Conservation (phyloP, 139 green algal genomes). For the Pycnococcus provasolii region DNA sequence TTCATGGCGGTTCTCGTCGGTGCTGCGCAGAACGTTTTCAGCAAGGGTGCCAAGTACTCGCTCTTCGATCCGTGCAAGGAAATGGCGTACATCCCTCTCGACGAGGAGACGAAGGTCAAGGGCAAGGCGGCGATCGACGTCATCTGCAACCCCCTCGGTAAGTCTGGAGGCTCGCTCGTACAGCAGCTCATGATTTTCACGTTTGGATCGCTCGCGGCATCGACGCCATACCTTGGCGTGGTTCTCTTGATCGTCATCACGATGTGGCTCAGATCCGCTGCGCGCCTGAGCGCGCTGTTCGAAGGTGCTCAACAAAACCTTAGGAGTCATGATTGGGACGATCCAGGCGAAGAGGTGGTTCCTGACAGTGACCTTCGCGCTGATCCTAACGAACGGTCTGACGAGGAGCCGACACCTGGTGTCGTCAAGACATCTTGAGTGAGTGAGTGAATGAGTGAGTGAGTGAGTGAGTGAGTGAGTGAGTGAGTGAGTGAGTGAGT, state of each 20-base stretch:
- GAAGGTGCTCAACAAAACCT: too few relatives aligned
- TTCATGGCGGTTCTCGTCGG: conserved; percentile 91
- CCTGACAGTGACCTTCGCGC: conserved; percentile 25
- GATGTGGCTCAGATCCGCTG: conserved; percentile 53
- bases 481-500: too few relatives aligned
- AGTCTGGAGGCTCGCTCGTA: conserved; percentile 95
- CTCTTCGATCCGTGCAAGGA: conserved; percentile 99
- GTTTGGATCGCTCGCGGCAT: conserved; percentile 91
- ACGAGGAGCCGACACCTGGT: too few relatives aligned
- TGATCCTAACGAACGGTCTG: too few relatives aligned
- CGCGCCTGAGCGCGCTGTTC: too few relatives aligned
- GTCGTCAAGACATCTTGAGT: too few relatives aligned
- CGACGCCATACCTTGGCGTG: conserved; percentile 86
- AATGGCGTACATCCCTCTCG: conserved; percentile 98
- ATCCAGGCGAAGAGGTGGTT: too few relatives aligned
- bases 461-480: too few relatives aligned
- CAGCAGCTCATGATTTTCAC: conserved; percentile 95
- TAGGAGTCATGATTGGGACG: too few relatives aligned
- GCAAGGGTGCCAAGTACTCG: conserved; percentile 93
- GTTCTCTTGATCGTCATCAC: conserved; percentile 79
- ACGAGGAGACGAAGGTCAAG: conserved; percentile 87
- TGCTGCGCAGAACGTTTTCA: conserved; percentile 96
- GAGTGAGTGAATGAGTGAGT: too few relatives aligned
- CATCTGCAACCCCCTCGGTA: conserved; percentile 98
- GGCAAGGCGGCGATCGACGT: conserved; percentile 99